Conservation (phyloP, 2,329 filamentous ascomycete genomes). For the Ophiognomonia clavigignenti-juglandacearum region DNA sequence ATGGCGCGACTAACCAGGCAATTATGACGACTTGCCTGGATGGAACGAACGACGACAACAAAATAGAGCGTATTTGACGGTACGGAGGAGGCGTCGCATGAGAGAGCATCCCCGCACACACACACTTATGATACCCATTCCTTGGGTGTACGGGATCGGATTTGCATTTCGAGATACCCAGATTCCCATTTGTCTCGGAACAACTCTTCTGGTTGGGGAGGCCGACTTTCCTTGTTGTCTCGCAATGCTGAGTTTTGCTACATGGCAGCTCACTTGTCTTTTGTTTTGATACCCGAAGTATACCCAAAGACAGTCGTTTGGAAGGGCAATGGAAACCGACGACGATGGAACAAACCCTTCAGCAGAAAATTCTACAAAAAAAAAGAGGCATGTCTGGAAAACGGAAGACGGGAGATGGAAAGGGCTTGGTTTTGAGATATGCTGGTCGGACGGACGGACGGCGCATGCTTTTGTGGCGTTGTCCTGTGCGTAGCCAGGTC, state of each 20-base stretch:
- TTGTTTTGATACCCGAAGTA: slow-evolving; percentile 34
- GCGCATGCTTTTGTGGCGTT: slow-evolving; percentile 5
- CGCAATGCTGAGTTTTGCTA: slow-evolving; percentile 18
- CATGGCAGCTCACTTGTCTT: slow-evolving; percentile 23
- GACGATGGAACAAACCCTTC: slow-evolving; percentile 13
- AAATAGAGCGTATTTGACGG: slow-evolving; percentile 25
- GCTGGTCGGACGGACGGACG: slow-evolving; percentile 2
- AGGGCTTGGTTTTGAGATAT: slow-evolving; percentile 8
- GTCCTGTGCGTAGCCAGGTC: not conserved
- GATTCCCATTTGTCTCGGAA: slow-evolving; percentile 34
- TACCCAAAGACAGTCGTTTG: slow-evolving; percentile 25
- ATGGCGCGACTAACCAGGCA: slow-evolving; percentile 19
- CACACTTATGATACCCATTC: slow-evolving; percentile 17
- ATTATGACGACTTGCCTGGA: slow-evolving; percentile 17
- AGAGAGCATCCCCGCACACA: slow-evolving; percentile 18
- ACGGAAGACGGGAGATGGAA: not conserved
- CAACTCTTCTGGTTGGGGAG: slow-evolving; percentile 15
- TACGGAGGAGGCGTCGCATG: slow-evolving; percentile 17
- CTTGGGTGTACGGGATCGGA: slow-evolving; percentile 33
- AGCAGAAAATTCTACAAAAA: slow-evolving; percentile 8
- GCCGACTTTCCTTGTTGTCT: slow-evolving; percentile 17
- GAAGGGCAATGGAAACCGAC: slow-evolving; percentile 21
- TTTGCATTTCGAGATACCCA: slow-evolving; percentile 57
- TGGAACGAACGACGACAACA: slow-evolving; percentile 17
- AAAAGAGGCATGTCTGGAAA: slow-evolving; percentile 10